Percentiles rank a stretch among this genome's conserved stretches.
Conservation (phyloP, 768 basidiomycete species). For the Mycena venus region DNA sequence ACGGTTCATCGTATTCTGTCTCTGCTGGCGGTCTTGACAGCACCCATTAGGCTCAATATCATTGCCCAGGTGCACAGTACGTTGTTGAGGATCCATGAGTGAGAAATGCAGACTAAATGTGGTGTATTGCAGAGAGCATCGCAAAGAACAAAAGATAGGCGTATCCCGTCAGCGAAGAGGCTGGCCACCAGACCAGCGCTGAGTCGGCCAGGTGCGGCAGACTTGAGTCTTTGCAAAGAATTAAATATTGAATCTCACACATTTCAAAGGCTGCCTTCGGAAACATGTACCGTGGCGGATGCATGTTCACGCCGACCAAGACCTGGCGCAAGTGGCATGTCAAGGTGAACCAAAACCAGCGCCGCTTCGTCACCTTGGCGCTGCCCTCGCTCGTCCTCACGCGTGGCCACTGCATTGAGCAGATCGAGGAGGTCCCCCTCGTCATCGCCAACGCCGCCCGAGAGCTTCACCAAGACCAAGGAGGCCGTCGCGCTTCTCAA, state of each 20-base stretch:
- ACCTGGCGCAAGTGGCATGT: slow-evolving; percentile 99
- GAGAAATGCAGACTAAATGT: slow-evolving; percentile 24
- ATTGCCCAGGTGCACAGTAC: slow-evolving; percentile 98
- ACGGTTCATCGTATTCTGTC: slow-evolving; percentile 59
- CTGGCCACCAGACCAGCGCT: slow-evolving; percentile 98
- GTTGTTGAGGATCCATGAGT: slow-evolving; percentile 46
- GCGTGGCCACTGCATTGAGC: slow-evolving; percentile 98
- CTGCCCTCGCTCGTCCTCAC: slow-evolving; percentile 98
- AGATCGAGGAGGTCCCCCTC: slow-evolving; percentile 96
- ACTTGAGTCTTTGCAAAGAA: too few species aligned
- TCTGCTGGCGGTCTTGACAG: slow-evolving; percentile 96
- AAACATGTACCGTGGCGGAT: slow-evolving; percentile 99
- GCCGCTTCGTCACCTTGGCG: slow-evolving; percentile 96
- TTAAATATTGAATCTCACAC: too few species aligned
- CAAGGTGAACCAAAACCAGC: slow-evolving; percentile 99
- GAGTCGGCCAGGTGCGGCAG: slow-evolving; percentile 92
- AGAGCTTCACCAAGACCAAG: slow-evolving; percentile 97
- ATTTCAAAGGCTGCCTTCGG: slow-evolving; percentile 90
- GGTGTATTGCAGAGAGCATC: slow-evolving; percentile 80
- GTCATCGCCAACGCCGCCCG: slow-evolving; percentile 84
- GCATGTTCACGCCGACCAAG: slow-evolving; percentile 99
- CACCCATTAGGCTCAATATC: slow-evolving; percentile 98
- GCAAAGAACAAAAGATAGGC: slow-evolving; percentile 98
- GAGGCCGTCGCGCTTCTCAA: too few species aligned
- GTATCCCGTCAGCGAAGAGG: slow-evolving; percentile 96